phyloP scores from a whole-genome alignment of 106 monocot species.

The Apostasia ramifera region DNA sequence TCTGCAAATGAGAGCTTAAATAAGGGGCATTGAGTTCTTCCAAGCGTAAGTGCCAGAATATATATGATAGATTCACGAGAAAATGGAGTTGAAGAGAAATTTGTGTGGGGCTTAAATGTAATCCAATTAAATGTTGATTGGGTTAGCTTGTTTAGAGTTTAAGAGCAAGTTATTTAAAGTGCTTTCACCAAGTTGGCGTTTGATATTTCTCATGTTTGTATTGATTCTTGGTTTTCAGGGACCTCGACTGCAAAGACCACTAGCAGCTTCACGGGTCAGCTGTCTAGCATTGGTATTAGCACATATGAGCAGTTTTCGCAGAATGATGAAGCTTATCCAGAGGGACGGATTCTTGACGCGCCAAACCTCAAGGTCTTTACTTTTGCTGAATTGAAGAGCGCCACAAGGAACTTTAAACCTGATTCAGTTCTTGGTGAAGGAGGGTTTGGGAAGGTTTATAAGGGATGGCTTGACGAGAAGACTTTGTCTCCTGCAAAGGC shows the following conservation, averaged over 20 bases:
- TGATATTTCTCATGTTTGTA: not conserved
- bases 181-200: not conserved
- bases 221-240: not conserved
- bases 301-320: not conserved
- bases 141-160: not conserved
- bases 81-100: too few relatives aligned
- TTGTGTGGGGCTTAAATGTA: too few relatives aligned
- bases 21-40: too few relatives aligned
- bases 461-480: slow-evolving; percentile 73
- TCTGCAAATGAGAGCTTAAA: too few relatives aligned
- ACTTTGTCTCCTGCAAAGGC: slow-evolving; percentile 44
- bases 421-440: slow-evolving; percentile 63
- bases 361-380: slow-evolving; percentile 57
- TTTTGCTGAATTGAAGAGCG: slow-evolving; percentile 48
- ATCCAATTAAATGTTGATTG: not conserved
- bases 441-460: slow-evolving; percentile 75
- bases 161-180: not conserved
- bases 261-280: slow-evolving; percentile 13
- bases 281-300: slow-evolving; percentile 7
- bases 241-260: not conserved
- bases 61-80: too few relatives aligned
- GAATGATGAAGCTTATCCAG: slow-evolving; percentile 6
- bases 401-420: slow-evolving; percentile 60
- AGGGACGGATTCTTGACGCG: slow-evolving; percentile 39
- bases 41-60: too few relatives aligned